Conservation (phyloP, 2,329 filamentous ascomycete species). For the Colletotrichum lentis region DNA sequence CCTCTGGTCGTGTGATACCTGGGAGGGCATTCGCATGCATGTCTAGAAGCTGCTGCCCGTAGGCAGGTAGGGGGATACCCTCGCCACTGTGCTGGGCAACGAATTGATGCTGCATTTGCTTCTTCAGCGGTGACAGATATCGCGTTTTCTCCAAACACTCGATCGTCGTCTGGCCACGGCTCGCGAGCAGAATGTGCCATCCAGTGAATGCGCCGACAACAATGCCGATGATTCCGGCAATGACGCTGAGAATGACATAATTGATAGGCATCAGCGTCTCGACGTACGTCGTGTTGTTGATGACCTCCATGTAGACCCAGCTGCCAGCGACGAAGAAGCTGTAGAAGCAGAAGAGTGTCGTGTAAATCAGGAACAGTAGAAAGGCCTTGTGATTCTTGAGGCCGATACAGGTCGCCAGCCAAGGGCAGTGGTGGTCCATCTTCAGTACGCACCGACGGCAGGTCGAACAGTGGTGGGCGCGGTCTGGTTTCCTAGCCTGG, state of each 20-base stretch:
- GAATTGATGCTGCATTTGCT: constrained; percentile 72
- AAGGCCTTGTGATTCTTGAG: constrained; percentile 96
- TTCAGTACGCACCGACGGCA: constrained; percentile 95
- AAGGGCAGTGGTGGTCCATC: constrained; percentile 99
- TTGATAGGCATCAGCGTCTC: constrained; percentile 88
- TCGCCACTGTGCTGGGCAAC: constrained; percentile 62
- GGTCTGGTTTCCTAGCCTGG: constrained; percentile 91
- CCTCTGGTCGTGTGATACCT: constrained; percentile 80
- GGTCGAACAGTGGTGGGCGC: constrained; percentile 95
- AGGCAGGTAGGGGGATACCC: constrained; percentile 62
- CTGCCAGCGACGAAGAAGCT: constrained; percentile 77
- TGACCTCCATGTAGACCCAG: constrained; percentile 88
- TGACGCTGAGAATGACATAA: constrained; percentile 84
- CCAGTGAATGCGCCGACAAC: constrained; percentile 88
- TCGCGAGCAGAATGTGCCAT: constrained; percentile 88
- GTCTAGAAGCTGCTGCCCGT: constrained; percentile 79
- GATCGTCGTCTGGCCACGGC: constrained; percentile 87
- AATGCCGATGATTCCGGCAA: constrained; percentile 89
- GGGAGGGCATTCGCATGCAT: constrained; percentile 84
- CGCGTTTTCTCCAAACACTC: constrained; percentile 96
- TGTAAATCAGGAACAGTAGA: constrained; percentile 89
- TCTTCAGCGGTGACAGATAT: constrained; percentile 83
- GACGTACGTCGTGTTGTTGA: constrained; percentile 73
- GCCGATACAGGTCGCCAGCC: constrained; percentile 95
- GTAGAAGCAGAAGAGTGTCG: constrained; percentile 83